phyloP scores from a whole-genome alignment of 1,284 basidiomycete genomes.

The Apiotrichum siamense region DNA sequence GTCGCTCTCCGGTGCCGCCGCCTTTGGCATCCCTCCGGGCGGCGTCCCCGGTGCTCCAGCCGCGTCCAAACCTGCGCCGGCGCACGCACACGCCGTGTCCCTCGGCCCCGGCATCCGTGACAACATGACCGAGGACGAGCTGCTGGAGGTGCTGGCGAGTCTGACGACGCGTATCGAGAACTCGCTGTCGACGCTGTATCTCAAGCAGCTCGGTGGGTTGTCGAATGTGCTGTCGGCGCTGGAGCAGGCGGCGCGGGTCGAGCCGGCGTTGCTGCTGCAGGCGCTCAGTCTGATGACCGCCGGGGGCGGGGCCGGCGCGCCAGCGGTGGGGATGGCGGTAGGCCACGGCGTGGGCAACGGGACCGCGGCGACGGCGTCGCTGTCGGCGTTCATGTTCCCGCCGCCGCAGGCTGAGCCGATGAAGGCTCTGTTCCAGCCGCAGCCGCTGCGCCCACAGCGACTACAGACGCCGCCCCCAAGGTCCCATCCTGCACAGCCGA shows the following conservation, averaged over 20 bases:
- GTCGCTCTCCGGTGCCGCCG: neutral
- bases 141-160: conserved; percentile 68
- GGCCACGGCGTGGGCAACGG: too few species aligned
- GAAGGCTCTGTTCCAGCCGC: too few species aligned
- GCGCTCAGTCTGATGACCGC: conserved; percentile 38
- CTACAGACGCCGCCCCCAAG: too few species aligned
- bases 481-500: too few species aligned
- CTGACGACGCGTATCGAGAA: conserved; percentile 74
- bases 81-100: too few species aligned
- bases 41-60: neutral
- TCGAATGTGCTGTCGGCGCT: conserved; percentile 44
- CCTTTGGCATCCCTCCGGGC: neutral
- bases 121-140: conserved; percentile 67
- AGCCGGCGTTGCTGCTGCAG: conserved; percentile 32
- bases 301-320: conserved; percentile 9
- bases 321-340: too few species aligned
- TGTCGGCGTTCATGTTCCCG: too few species aligned
- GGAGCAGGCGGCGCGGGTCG: conserved; percentile 39
- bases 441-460: too few species aligned
- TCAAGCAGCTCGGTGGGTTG: conserved; percentile 47
- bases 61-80: conserved; percentile 10
- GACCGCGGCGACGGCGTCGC: too few species aligned
- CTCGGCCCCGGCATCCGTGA: conserved; percentile 68
- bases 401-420: too few species aligned
- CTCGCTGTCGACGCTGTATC: conserved; percentile 58